Percentiles rank a stretch among this genome's conserved stretches.
Conservation (phyloP, 805 yeast species). For the Candida saitoana region DNA sequence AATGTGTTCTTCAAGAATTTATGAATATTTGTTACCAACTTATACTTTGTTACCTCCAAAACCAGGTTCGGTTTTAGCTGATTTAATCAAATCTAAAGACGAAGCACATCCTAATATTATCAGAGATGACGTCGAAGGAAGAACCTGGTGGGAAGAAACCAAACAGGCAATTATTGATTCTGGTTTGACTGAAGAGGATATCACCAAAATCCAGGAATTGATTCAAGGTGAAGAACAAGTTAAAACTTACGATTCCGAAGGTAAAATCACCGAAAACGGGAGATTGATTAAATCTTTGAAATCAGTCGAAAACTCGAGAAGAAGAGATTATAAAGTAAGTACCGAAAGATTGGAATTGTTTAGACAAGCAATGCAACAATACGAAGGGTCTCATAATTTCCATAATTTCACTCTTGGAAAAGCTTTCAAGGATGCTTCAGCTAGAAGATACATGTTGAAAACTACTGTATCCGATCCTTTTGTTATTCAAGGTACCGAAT, state of each 20-base stretch:
- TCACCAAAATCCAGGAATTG: slow-evolving; percentile 6
- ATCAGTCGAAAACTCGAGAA: slow-evolving; percentile 57
- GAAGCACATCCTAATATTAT: slow-evolving; percentile 54
- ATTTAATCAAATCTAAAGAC: slow-evolving; percentile 52
- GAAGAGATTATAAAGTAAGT: slow-evolving; percentile 68
- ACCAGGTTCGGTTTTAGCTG: slow-evolving; percentile 63
- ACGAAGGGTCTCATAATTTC: slow-evolving; percentile 88
- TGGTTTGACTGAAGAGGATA: slow-evolving; percentile 7
- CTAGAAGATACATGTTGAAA: slow-evolving; percentile 76
- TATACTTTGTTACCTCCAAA: slow-evolving; percentile 89
- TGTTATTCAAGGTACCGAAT: slow-evolving; percentile 88
- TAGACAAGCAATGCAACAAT: slow-evolving; percentile 65
- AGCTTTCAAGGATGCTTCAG: slow-evolving; percentile 75
- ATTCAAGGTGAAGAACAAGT: slow-evolving; percentile 5
- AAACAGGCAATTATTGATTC: slow-evolving; percentile 27
- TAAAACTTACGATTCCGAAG: slow-evolving; percentile 22
- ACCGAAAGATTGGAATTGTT: slow-evolving; percentile 57
- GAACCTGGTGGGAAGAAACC: slow-evolving; percentile 65
- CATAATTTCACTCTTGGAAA: slow-evolving; percentile 87
- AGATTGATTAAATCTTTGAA: slow-evolving; percentile 50
- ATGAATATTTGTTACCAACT: slow-evolving; percentile 91
- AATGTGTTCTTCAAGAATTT: slow-evolving; percentile 92
- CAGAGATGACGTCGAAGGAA: slow-evolving; percentile 64
- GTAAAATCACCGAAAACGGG: slow-evolving; percentile 32
- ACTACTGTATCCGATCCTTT: slow-evolving; percentile 83